phyloP scores from a whole-genome alignment of 192 early-diverging fungal genomes.

The Kickxella alabastrina region DNA sequence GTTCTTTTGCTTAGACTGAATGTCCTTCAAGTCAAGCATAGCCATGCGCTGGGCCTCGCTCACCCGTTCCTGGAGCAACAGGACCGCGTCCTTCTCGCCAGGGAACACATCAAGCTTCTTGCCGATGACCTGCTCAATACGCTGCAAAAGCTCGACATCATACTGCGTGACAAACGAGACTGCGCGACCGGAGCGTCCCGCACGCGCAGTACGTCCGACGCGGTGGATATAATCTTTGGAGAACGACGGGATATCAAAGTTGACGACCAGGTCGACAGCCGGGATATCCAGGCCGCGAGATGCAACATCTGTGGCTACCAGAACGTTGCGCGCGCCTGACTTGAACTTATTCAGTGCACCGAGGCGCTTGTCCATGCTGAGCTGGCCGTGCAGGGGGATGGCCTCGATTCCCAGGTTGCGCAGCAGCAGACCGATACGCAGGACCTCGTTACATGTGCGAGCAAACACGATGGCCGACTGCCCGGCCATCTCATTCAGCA shows the following conservation, averaged over 20 bases:
- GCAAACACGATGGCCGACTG: conserved; percentile 91
- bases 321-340: conserved; percentile 75
- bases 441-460: conserved; percentile 80
- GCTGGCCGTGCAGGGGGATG: conserved; percentile 89
- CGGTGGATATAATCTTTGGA: conserved; percentile 88
- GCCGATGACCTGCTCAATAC: conserved; percentile 86
- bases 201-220: conserved; percentile 81
- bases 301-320: conserved; percentile 95
- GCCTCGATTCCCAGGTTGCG: conserved; percentile 92
- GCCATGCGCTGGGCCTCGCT: conserved; percentile 85
- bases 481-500: conserved; percentile 91
- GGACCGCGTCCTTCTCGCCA: conserved; percentile 73
- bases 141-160: conserved; percentile 91
- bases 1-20: conserved; percentile 35
- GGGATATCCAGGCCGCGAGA: conserved; percentile 93
- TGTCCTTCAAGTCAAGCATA: conserved; percentile 78
- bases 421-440: conserved; percentile 81
- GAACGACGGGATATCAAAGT: conserved; percentile 91
- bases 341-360: conserved; percentile 96
- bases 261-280: conserved; percentile 91
- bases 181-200: conserved; percentile 74
- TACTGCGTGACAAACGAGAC: conserved; percentile 86
- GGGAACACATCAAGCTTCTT: conserved; percentile 87
- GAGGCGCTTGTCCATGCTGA: conserved; percentile 87
- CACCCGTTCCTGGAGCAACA: conserved; percentile 93